Base-by-base conservation (phyloP, 306 rosid genomes). In the Vigna nakashimae region DNA sequence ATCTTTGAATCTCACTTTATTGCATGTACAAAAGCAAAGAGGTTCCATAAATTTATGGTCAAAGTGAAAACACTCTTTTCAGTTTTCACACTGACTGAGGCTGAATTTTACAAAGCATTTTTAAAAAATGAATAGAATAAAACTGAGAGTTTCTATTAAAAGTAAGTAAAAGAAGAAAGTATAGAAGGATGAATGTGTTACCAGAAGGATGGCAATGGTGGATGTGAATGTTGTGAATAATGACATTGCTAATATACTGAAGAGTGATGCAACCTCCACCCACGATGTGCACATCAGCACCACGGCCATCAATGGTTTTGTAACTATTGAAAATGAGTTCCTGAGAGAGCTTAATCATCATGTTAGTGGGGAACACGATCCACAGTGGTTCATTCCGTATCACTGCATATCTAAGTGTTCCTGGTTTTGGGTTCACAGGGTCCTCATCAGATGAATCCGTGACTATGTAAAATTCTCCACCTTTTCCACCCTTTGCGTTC, bases 261-360 rank as follows among this genome's bases (percentile, higher is more conserved):
- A 94, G 83, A 4, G 98, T 94, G 12, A 94, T 89, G 86, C 98
- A 94, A 0, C 98, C 97, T 18, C 98, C 98, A 2, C 98, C 98
- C 9, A 90, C 94, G 73, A 94, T 92, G 71, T 94, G 97, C 1
- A 94, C 98, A 65, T 94, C 94, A 7, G 97, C 98, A 4, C 98
- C 98, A n/a, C 98, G 90, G 2, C 98, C 98, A 75, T 94, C 98
- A 6, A 94, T 80, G 32, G 98, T 92, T 24, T 94, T 94, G 84
- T 42, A 92, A 84, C 96, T 94, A 18, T 94, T 94, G 40, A 94
- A 94, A 46, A 94, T 94, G 42, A 94, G 96, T 64, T 94, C 98
- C 51, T 94, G 97, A 13, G 90, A 87, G 28, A 94, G 92, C 74
- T 75, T 82, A 40, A 94, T 92, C 80, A 88, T 88, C 98, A 94